Conservation (phyloP, 768 basidiomycete species). For the Lanmaoa pseudosensibilis region DNA sequence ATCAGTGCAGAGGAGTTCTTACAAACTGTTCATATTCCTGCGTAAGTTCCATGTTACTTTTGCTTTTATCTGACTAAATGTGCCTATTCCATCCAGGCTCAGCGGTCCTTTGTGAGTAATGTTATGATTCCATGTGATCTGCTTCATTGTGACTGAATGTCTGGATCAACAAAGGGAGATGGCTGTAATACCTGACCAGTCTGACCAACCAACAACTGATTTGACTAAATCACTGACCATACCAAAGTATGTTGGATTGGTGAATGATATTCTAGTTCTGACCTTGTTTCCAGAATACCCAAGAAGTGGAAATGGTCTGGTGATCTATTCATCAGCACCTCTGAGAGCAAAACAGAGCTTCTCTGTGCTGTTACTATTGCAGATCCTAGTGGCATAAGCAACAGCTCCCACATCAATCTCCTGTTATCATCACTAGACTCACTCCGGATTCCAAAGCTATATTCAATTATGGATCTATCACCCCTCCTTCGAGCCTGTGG, state of each 20-base stretch:
- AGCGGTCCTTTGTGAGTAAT: conserved; percentile 26
- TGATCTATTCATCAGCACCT: conserved; percentile 44
- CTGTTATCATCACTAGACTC: conserved; percentile 42
- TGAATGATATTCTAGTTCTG: background rate
- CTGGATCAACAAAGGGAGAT: conserved; percentile 17
- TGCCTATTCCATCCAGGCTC: conserved; percentile 16
- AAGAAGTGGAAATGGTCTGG: conserved; percentile 71
- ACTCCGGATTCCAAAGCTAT: conserved; percentile 47
- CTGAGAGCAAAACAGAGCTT: conserved; percentile 38
- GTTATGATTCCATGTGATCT: background rate
- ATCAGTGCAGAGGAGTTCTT: conserved; percentile 28
- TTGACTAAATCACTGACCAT: conserved; percentile 17
- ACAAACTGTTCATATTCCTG: conserved; percentile 25
- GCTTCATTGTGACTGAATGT: background rate
- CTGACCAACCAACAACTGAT: conserved; percentile 4
- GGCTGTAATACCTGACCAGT: background rate
- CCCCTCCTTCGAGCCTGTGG: conserved; percentile 51
- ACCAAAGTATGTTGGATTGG: conserved; percentile 26
- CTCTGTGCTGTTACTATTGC: conserved; percentile 51
- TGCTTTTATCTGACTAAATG: background rate
- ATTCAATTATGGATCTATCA: conserved; percentile 48
- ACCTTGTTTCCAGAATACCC: conserved; percentile 42
- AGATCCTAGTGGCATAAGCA: conserved; percentile 43
- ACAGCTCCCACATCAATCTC: conserved; percentile 51
- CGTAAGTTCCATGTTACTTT: conserved; percentile 15